phyloP scores from a whole-genome alignment of 192 early-diverging fungal genomes.

The Powellomyces hirtus region DNA sequence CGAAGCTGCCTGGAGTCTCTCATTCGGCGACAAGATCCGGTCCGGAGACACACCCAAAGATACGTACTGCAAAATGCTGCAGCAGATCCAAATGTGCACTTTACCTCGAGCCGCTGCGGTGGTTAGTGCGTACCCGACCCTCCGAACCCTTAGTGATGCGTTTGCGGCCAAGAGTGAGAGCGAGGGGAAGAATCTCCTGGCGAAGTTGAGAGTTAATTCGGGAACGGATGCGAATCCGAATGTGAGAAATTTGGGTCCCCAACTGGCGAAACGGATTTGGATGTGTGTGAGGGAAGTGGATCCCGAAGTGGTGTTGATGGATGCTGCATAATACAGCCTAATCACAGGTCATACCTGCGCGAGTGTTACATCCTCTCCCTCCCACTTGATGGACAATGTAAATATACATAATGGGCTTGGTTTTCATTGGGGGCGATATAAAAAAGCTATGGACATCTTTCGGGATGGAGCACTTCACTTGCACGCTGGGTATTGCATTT shows the following conservation, averaged over 20 bases:
- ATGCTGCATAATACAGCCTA: too few relatives aligned
- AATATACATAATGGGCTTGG: too few relatives aligned
- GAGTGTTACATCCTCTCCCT: too few relatives aligned
- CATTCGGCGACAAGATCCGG: constrained; percentile 34
- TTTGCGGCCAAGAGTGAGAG: neutral
- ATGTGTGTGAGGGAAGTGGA: constrained; percentile 11
- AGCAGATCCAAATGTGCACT: constrained; percentile 18
- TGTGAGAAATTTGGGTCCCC: constrained; percentile 23
- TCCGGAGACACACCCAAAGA: constrained; percentile 22
- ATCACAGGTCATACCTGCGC: too few relatives aligned
- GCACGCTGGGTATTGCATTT: too few relatives aligned
- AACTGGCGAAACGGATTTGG: constrained; percentile 23
- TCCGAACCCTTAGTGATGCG: constrained; percentile 9
- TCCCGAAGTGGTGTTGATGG: constrained; percentile 4
- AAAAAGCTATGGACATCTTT: too few relatives aligned
- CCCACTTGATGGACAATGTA: too few relatives aligned
- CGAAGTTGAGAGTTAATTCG: constrained; percentile 17
- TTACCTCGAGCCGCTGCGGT: constrained; percentile 18
- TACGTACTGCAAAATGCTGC: constrained; percentile 36
- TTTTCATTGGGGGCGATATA: too few relatives aligned
- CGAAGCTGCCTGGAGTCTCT: constrained; percentile 15
- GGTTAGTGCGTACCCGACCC: constrained; percentile 11
- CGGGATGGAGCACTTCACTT: too few relatives aligned
- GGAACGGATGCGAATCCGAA: constrained; percentile 19
- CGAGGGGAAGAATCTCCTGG: constrained; percentile 1